phyloP scores from a whole-genome alignment of 768 basidiomycete genomes.

The Stropharia rugosoannulata region DNA sequence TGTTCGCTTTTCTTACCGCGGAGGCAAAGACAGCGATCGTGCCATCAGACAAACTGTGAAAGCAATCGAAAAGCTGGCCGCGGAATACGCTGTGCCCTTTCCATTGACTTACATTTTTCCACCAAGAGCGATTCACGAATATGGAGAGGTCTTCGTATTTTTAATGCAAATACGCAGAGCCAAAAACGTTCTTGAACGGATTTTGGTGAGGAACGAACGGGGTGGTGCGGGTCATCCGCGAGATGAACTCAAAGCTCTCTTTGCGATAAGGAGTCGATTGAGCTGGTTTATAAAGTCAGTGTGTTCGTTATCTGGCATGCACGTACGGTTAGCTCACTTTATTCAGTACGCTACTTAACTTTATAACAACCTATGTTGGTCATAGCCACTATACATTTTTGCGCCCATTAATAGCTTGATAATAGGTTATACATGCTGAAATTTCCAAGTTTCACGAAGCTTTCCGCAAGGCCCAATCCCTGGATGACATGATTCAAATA shows the following conservation, averaged over 20 bases:
- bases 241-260: constrained; percentile 65
- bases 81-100: constrained; percentile 84
- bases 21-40: constrained; percentile 43
- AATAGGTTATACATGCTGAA: constrained; percentile 69
- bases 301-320: background rate
- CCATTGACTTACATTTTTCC: constrained; percentile 79
- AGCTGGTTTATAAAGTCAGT: constrained; percentile 87
- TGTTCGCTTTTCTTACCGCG: constrained; percentile 70
- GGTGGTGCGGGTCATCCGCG: constrained; percentile 29
- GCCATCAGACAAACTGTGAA: constrained; percentile 55
- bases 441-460: constrained; percentile 57
- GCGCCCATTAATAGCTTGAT: background rate
- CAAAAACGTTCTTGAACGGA: constrained; percentile 68
- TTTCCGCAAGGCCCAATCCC: constrained; percentile 52
- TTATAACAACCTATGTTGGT: constrained; percentile 71
- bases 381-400: background rate
- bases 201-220: constrained; percentile 57
- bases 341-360: constrained; percentile 61
- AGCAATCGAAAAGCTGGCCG: constrained; percentile 60
- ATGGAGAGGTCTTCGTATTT: constrained; percentile 69
- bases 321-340: background rate
- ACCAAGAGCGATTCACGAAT: constrained; percentile 51
- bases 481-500: constrained; percentile 73
- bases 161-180: constrained; percentile 73
- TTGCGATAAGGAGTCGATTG: constrained; percentile 72